phyloP scores from a whole-genome alignment of 768 basidiomycete species.

The Rhodotorula kratochvilovae region DNA sequence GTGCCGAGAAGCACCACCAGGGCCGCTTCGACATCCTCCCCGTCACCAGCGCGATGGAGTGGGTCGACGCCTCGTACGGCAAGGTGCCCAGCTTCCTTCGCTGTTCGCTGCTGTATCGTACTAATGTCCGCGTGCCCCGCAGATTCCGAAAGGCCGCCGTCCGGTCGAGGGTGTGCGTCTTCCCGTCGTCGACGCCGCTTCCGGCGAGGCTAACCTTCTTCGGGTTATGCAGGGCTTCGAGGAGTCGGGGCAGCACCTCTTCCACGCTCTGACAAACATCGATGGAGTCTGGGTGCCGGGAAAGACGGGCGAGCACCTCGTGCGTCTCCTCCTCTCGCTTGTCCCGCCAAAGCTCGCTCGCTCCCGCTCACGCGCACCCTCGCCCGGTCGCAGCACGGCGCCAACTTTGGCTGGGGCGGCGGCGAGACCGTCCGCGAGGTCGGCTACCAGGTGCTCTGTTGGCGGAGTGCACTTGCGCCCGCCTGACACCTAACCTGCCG shows the following conservation, averaged over 20 bases:
- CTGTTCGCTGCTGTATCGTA: no score
- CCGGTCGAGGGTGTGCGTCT: conserved; percentile 59
- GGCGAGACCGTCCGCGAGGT: conserved; percentile 50
- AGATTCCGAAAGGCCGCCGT: conserved; percentile 54
- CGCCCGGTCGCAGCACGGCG: conserved; percentile 50
- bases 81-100: no score
- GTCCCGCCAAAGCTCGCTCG: no score
- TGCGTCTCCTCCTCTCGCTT: conserved; percentile 45
- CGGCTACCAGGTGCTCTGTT: conserved; percentile 53
- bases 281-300: conserved; percentile 63
- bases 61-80: conserved; percentile 62
- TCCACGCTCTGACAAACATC: conserved; percentile 61
- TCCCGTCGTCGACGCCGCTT: not conserved
- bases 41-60: conserved; percentile 61
- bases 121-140: not conserved
- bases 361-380: not conserved
- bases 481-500: not conserved
- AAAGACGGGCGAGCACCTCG: conserved; percentile 67
- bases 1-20: conserved; percentile 49
- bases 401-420: conserved; percentile 50
- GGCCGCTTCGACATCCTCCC: conserved; percentile 74
- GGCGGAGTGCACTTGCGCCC: not conserved
- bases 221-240: conserved; percentile 59
- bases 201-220: not conserved
- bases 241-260: conserved; percentile 61